These are phyloP conservation scores for Penicillium sp. DNA, from an alignment of 2,329 filamentous ascomycete genomes.

Conservation along the genomic window DNA sequence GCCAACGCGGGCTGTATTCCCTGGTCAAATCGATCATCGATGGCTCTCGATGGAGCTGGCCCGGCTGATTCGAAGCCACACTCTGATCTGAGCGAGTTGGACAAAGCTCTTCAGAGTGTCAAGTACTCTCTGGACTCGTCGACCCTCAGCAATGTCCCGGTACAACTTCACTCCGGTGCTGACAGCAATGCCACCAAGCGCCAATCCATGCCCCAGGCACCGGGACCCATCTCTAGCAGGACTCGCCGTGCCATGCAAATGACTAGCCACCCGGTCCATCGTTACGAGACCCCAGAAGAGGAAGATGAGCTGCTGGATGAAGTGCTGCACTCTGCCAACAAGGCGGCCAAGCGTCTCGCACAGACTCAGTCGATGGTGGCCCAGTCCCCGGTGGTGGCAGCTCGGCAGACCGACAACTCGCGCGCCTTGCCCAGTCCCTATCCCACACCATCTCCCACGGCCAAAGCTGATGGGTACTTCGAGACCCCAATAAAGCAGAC, in stretches of 20 bases:
- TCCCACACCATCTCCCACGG: slow-evolving; percentile 70
- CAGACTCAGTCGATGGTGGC: slow-evolving; percentile 32
- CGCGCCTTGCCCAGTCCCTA: slow-evolving; percentile 48
- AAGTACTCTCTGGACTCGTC: slow-evolving; percentile 52
- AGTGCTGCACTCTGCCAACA: slow-evolving; percentile 69
- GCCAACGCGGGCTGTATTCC: slow-evolving; percentile 87
- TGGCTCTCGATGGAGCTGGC: slow-evolving; percentile 62
- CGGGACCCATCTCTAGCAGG: slow-evolving; percentile 63
- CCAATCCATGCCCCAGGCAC: slow-evolving; percentile 37
- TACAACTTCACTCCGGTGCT: slow-evolving; percentile 30
- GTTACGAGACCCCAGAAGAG: slow-evolving; percentile 92
- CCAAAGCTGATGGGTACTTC: slow-evolving; percentile 73
- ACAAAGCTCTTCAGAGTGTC: slow-evolving; percentile 56
- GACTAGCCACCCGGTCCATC: slow-evolving; percentile 66
- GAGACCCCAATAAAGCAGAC: slow-evolving; percentile 56
- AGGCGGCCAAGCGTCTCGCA: slow-evolving; percentile 66
- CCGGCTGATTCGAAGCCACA: slow-evolving; percentile 43
- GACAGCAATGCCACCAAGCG: slow-evolving; percentile 30
- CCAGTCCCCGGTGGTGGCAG: slow-evolving; percentile 53
- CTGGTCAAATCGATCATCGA: slow-evolving; percentile 81
- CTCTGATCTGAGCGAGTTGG: slow-evolving; percentile 55
- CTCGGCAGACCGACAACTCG: slow-evolving; percentile 25
- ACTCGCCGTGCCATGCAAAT: slow-evolving; percentile 68
- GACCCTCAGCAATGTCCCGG: slow-evolving; percentile 34
- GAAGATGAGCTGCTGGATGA: slow-evolving; percentile 95